Conservation (phyloP, 371 early-diverging fungal genomes). For the Choanephora cucurbitarum region DNA sequence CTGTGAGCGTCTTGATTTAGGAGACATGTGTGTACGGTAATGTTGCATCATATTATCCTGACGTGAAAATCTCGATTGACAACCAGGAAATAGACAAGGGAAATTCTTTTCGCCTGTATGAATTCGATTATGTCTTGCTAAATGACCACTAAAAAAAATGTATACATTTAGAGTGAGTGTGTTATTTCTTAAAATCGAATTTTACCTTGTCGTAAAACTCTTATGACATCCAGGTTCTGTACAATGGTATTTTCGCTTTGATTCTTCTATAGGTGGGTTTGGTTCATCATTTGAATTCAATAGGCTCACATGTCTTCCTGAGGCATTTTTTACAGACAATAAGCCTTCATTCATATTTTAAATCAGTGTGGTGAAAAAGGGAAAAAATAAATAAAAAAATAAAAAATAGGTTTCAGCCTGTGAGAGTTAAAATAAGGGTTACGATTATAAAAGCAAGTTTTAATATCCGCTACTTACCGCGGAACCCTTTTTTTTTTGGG, state of each 20-base stretch:
- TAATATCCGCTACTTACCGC: no score
- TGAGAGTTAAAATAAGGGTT: not conserved
- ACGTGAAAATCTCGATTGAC: conserved; percentile 83
- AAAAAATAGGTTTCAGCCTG: conserved; percentile 12
- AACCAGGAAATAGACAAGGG: conserved; percentile 77
- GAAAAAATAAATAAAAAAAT: conserved; percentile 5
- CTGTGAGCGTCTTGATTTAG: conserved; percentile 66
- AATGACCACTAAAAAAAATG: conserved; percentile 63
- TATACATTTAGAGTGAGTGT: not conserved
- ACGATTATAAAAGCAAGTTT: no score
- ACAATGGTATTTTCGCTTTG: conserved; percentile 60
- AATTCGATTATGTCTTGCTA: conserved; percentile 88
- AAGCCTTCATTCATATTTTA: conserved; percentile 26
- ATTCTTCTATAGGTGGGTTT: conserved; percentile 11
- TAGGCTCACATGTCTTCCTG: conserved; percentile 44
- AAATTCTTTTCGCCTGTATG: conserved; percentile 94
- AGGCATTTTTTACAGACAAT: conserved; percentile 40
- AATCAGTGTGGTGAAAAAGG: not conserved
- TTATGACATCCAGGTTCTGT: conserved; percentile 58
- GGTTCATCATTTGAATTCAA: conserved; percentile 31
- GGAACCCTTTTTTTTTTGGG: no score
- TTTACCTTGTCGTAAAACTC: conserved; percentile 64
- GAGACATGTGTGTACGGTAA: conserved; percentile 80
- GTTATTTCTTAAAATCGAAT: not conserved
- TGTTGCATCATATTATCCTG: conserved; percentile 94